phyloP scores from a whole-genome alignment of 2,329 filamentous ascomycete species.

The Trichoderma polysporum region DNA sequence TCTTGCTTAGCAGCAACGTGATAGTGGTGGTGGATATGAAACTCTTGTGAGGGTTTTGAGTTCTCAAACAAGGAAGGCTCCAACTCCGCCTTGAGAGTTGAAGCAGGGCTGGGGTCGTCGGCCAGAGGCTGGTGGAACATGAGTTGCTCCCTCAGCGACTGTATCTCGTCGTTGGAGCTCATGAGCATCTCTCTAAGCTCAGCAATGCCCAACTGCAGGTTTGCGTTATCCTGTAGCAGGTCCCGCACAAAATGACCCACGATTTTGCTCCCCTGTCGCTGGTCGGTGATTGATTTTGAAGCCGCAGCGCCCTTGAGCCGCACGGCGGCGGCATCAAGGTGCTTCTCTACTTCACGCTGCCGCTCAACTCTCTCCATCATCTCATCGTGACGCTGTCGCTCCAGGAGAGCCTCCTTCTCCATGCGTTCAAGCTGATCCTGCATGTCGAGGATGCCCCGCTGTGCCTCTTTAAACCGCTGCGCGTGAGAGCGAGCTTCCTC shows the following conservation, averaged over 20 bases:
- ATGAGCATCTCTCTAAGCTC: conserved; percentile 89
- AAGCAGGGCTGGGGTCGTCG: conserved; percentile 41
- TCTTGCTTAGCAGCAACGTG: conserved; percentile 67
- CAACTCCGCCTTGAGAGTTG: conserved; percentile 71
- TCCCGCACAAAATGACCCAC: conserved; percentile 97
- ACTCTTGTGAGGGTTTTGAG: conserved; percentile 59
- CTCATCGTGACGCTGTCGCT: conserved; percentile 78
- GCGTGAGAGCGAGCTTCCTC: conserved; percentile 77
- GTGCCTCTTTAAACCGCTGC: conserved; percentile 81
- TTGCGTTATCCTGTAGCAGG: conserved; percentile 92
- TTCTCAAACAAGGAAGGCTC: conserved; percentile 45
- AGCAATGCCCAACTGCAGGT: conserved; percentile 84
- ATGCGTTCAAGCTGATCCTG: conserved; percentile 88
- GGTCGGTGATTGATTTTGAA: conserved; percentile 60
- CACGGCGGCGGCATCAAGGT: conserved; percentile 75
- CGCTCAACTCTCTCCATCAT: conserved; percentile 81
- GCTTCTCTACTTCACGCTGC: conserved; percentile 76
- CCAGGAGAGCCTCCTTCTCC: conserved; percentile 77
- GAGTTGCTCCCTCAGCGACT: conserved; percentile 79
- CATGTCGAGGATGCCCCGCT: conserved; percentile 73
- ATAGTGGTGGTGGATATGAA: conserved; percentile 95
- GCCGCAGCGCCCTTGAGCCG: conserved; percentile 80
- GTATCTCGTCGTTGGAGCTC: conserved; percentile 91
- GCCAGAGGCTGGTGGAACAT: conserved; percentile 70
- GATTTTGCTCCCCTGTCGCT: conserved; percentile 61